A percentile compares a stretch with the other conserved stretches of the same genome.
phyloP scores from a whole-genome alignment of 2,329 filamentous ascomycete species.

The Aspergillus fischeri region DNA sequence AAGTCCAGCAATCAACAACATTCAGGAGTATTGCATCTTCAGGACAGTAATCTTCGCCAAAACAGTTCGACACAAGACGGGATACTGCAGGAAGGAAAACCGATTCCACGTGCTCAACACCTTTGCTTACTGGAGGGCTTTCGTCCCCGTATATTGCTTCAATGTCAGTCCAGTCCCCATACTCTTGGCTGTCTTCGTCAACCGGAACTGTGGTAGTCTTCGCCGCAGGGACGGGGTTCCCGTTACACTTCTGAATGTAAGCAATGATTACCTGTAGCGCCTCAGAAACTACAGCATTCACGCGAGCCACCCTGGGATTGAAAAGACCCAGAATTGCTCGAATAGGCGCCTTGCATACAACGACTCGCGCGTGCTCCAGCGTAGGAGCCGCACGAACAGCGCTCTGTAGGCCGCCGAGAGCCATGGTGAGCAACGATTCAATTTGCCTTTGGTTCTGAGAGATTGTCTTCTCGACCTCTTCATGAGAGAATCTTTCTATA shows the following conservation, averaged over 20 bases:
- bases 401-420: conserved; percentile 48
- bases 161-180: conserved; percentile 56
- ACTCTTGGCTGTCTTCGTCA: conserved; percentile 62
- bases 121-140: conserved; percentile 16
- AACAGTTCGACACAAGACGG: conserved; percentile 57
- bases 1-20: conserved; percentile 54
- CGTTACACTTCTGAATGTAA: conserved; percentile 34
- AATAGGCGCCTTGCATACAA: conserved; percentile 44
- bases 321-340: conserved; percentile 50
- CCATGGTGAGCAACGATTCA: conserved; percentile 51
- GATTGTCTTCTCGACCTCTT: conserved; percentile 50
- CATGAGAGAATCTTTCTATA: conserved; percentile 40
- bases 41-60: conserved; percentile 54
- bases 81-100: conserved; percentile 48
- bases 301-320: conserved; percentile 43
- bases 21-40: conserved; percentile 52
- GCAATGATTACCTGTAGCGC: conserved; percentile 46
- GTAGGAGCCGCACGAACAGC: conserved; percentile 43
- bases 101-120: conserved; percentile 35
- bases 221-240: conserved; percentile 13
- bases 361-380: conserved; percentile 37
- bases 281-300: conserved; percentile 46
- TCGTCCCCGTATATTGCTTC: conserved; percentile 42
- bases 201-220: conserved; percentile 23
- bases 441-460: conserved; percentile 55